Evolutionary conservation across 345 rosid genomes (phyloP).

Genomic region (Citrus maxima): DNA sequence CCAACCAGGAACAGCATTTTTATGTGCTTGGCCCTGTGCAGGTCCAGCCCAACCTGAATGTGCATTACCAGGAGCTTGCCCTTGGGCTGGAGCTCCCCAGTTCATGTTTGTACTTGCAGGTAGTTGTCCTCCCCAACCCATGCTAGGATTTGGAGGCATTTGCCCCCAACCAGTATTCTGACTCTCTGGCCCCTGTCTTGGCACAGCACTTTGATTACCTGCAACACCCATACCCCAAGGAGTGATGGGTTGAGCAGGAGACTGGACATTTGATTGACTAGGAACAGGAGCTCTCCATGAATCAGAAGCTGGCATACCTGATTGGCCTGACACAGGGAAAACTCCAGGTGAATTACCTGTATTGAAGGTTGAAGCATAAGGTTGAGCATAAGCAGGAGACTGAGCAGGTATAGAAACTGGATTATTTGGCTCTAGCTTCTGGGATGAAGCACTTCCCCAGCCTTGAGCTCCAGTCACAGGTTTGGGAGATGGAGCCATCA

Average conservation of each 20-base stretch:
- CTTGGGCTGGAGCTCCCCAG: constrained; percentile 54
- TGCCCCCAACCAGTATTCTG: constrained; percentile 59
- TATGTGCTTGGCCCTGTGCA: constrained; percentile 52
- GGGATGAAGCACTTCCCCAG: constrained; percentile 52
- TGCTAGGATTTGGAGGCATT: constrained; percentile 44
- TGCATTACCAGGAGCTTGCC: constrained; percentile 39
- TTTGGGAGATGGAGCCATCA: constrained; percentile 26
- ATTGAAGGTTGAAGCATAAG: constrained; percentile 35
- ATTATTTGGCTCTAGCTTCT: constrained; percentile 34
- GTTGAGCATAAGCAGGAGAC: constrained; percentile 40
- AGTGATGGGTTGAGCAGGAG: constrained; percentile 32
- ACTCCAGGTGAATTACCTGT: constrained; percentile 31
- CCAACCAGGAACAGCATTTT: constrained; percentile 58
- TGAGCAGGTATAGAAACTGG: constrained; percentile 23
- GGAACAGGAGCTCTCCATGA: constrained; percentile 58
- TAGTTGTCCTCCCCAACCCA: constrained; percentile 63
- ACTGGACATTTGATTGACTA: constrained; percentile 38
- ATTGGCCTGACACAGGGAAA: constrained; percentile 37
- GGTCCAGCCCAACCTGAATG: constrained; percentile 52
- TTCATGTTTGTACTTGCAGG: constrained; percentile 46
- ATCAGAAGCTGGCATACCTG: constrained; percentile 45
- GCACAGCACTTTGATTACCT: constrained; percentile 34
- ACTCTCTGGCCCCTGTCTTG: constrained; percentile 38
- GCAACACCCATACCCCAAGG: constrained; percentile 52
- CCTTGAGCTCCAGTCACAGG: constrained; percentile 41